phyloP scores from a whole-genome alignment of 495 filamentous ascomycete species.

The Penicillium canariense region DNA sequence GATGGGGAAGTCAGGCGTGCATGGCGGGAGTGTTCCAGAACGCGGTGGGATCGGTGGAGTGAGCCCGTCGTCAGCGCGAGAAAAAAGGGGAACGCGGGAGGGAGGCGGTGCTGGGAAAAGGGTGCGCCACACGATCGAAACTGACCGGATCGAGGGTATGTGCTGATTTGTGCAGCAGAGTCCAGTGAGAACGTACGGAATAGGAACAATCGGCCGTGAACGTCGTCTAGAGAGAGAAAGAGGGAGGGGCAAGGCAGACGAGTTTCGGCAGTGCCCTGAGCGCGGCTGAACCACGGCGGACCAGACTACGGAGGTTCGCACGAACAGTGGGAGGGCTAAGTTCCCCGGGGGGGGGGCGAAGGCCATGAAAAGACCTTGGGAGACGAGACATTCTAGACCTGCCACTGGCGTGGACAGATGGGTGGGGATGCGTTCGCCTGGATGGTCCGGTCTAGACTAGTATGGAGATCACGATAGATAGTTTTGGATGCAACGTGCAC shows the following conservation, averaged over 20 bases:
- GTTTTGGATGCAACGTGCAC: no score
- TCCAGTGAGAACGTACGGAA: neutral
- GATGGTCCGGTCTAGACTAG: no score
- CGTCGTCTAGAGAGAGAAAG: neutral
- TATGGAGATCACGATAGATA: no score
- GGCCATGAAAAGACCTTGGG: no score
- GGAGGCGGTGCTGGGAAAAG: conserved; percentile 2
- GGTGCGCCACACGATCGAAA: conserved; percentile 3
- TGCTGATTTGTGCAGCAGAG: neutral
- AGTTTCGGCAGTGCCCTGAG: conserved; percentile 17
- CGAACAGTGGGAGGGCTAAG: no score
- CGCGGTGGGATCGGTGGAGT: conserved; percentile 27
- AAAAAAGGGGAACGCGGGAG: conserved; percentile 32
- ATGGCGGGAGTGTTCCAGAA: conserved; percentile 32
- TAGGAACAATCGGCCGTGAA: neutral
- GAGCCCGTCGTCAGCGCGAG: conserved; percentile 24
- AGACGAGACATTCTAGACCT: no score
- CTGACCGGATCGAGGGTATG: neutral
- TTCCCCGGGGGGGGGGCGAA: no score
- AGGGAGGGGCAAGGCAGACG: conserved; percentile 20
- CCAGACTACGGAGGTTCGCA: no score
- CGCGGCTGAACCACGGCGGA: neutral
- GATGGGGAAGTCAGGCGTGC: conserved; percentile 7
- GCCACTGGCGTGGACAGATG: no score
- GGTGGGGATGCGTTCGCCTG: no score